These are phyloP conservation scores for Boletus subcaerulescens DNA, from an alignment of 768 basidiomycete species.

Conservation along the genomic window DNA sequence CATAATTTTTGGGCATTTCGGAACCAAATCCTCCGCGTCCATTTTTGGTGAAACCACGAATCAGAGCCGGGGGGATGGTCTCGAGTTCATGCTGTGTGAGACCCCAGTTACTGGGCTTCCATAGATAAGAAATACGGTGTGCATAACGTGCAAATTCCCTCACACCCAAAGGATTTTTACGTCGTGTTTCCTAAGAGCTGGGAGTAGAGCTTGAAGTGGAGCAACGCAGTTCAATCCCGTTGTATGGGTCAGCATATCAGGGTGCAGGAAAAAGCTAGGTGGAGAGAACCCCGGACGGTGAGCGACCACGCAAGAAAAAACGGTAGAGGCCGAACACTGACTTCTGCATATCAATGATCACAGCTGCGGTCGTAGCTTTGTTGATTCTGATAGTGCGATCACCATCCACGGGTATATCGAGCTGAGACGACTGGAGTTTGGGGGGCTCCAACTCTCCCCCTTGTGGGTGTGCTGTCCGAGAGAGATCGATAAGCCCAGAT, in stretches of 20 bases:
- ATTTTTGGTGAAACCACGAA: too few species aligned
- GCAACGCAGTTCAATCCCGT: too few species aligned
- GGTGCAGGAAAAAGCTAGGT: slow-evolving; percentile 49
- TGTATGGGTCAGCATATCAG: slow-evolving; percentile 29
- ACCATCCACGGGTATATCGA: slow-evolving; percentile 55
- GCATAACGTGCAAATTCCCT: slow-evolving; percentile 15
- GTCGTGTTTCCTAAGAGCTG: slow-evolving; percentile 45
- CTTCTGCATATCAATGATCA: slow-evolving; percentile 80
- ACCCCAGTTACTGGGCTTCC: too few species aligned
- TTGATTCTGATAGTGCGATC: slow-evolving; percentile 50
- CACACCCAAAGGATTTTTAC: slow-evolving; percentile 56
- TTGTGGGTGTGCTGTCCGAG: slow-evolving; percentile 43
- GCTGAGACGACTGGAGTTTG: slow-evolving; percentile 36
- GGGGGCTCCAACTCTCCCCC: slow-evolving; percentile 29
- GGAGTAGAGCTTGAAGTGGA: slow-evolving; percentile 43
- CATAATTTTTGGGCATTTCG: too few species aligned
- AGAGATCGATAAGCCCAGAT: slow-evolving; percentile 58
- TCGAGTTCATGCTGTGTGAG: too few species aligned
- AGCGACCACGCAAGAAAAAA: not conserved
- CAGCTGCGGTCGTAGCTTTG: slow-evolving; percentile 48
- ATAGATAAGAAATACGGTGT: too few species aligned
- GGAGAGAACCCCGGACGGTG: too few species aligned
- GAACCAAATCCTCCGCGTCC: too few species aligned
- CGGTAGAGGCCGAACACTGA: slow-evolving; percentile 27
- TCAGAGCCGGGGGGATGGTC: too few species aligned